Base-by-base conservation (phyloP, 116 monocot genomes). In the Cymodocea nodosa region DNA sequence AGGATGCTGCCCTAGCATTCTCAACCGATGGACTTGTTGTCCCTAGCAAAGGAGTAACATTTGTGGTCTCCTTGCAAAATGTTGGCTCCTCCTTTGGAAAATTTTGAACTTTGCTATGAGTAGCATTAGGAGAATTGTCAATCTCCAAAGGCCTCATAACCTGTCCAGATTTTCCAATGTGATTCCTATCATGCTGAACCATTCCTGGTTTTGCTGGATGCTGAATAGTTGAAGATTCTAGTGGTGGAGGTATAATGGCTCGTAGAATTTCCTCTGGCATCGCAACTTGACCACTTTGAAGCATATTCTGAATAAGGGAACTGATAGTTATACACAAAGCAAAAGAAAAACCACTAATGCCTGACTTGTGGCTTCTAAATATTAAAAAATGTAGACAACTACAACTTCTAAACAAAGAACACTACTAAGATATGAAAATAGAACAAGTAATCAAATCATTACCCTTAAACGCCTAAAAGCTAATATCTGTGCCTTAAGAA, bases 401-500 rank as follows among this genome's bases (percentile, higher is more conserved):
- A 50, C 49, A 50, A 64, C 20, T 9, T 15, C 19, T 44, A 44
- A 44, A 44, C 44, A 44, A 30, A 8, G 44, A 44, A 44, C 11
- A 11, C 23, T 18, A 64, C 19, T 13, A 49, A 64, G 11, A 50
- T 64, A 48, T 22, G 20, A 13, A 44, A 22, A 15, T 0, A 12
- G 18, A 5, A 16, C 14, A 18, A 34, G 24, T 37, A 40, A 11
- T 52, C 17, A 37, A 59, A 44, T 49, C 6, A 61, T 76, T 82
- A 97, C 92, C 86, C 83, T 97, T 57, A 91, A 49, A 68, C 92
- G 80, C 63, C 88, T 79, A 71, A 97, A 97, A 57, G 97, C 97
- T 65, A 89, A 79, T 71, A 97, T 88, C 68, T 97, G 97, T 72
- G 92, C 92, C 79, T 97, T 97, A 12, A 91, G 84, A 73, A 91